These are phyloP conservation scores for Venturia oleaginea DNA, from an alignment of 2,329 filamentous ascomycete species.

Conservation along the genomic window DNA sequence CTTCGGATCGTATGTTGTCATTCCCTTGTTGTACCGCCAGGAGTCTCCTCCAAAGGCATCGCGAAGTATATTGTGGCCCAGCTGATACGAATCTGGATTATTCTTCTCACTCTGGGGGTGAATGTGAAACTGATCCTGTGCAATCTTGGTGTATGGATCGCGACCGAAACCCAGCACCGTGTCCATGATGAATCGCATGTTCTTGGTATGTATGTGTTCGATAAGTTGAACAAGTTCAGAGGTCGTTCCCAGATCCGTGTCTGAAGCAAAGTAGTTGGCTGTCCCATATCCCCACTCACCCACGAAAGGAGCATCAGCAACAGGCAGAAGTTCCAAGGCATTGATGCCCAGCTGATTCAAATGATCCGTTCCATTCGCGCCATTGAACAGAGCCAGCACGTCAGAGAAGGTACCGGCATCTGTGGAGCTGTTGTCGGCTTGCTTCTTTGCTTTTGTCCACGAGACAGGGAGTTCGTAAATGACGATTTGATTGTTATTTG, in stretches of 20 bases:
- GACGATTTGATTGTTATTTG: background rate
- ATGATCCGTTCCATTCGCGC: background rate
- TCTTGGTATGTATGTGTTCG: background rate
- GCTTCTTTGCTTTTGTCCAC: background rate
- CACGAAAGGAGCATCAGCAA: background rate
- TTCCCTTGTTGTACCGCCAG: background rate
- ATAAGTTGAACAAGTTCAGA: background rate
- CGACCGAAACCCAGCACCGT: background rate
- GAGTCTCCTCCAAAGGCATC: background rate
- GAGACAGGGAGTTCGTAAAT: background rate
- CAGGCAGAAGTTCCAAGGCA: background rate
- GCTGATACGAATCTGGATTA: background rate
- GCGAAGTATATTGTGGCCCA: background rate
- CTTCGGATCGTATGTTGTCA: background rate
- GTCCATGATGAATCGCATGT: background rate
- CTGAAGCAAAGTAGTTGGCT: background rate
- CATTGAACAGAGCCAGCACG: background rate
- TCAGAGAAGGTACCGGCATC: background rate
- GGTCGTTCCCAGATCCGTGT: background rate
- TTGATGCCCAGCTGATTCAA: background rate
- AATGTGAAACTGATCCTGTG: background rate
- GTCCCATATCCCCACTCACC: background rate
- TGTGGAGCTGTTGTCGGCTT: background rate
- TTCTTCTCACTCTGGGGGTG: background rate
- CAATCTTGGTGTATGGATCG: background rate